Conservation (phyloP, 371 early-diverging fungal genomes). For the Mucor sp. region DNA sequence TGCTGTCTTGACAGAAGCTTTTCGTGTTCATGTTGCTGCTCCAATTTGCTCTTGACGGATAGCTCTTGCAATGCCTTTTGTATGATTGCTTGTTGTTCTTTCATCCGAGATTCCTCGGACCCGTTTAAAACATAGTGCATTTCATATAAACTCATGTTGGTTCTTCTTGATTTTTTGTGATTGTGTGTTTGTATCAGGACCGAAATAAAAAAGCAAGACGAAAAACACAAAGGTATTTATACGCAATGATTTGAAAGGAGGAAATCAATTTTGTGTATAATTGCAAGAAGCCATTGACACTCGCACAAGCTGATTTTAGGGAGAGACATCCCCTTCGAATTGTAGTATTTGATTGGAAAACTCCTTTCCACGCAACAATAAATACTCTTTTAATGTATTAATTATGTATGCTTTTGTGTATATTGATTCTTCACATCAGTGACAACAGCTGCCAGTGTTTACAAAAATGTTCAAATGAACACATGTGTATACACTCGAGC, state of each 20-base stretch:
- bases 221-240: background rate
- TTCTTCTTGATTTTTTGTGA: background rate
- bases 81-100: conserved; percentile 19
- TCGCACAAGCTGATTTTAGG: background rate
- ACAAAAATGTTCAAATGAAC: background rate
- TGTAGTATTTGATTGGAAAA: background rate
- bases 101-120: conserved; percentile 14
- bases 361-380: background rate
- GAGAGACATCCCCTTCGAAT: background rate
- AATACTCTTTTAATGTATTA: background rate
- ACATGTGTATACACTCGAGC: background rate
- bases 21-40: conserved; percentile 12
- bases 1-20: background rate
- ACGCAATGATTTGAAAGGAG: background rate
- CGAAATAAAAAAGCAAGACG: background rate
- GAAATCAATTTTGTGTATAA: background rate
- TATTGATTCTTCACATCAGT: background rate
- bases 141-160: conserved; percentile 26
- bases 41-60: conserved; percentile 5
- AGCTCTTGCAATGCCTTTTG: conserved; percentile 18
- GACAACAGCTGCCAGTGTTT: background rate
- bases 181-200: too few relatives aligned
- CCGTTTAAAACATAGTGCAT: conserved; percentile 12
- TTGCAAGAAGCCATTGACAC: background rate
- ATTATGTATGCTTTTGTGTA: conserved; percentile 1